Evolutionary conservation across 2,329 filamentous ascomycete genomes (phyloP), one percentile per base, ranked within the genome.

Genomic region (Penicillium freii): DNA sequence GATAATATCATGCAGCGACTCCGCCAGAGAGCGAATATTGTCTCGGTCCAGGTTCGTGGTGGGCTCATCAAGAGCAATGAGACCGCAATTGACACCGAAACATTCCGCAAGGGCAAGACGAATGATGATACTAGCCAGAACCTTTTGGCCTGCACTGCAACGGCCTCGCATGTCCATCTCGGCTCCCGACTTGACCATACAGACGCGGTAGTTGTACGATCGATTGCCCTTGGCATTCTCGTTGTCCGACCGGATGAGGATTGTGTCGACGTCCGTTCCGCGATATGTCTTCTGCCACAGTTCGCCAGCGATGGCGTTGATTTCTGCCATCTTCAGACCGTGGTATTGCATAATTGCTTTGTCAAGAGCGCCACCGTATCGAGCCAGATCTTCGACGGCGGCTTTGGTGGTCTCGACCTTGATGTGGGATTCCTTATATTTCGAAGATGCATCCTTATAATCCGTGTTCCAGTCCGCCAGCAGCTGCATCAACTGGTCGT

Each of bases 111-210:
- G 84, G 13, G 95, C 94, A 29, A 99, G 84, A 1, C 94, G 92
- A 74, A 99, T 97, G 76, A 99, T 95, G 78, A 99, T 99, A 75
- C 88, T 92, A 5, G 94, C 94, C 29, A 99, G 85, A 29, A 99
- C 93, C 76, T 96, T 97, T 74, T 99, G 94, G 4, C 94, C 94
- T 1, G 94, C 94, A 65, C 90, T 95, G 81, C 94, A 99, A 54
- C 94, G 90, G 1, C 94, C 95, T 61, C 94, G 91, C 94, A 99
- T 99, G 78, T 99, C 94, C 92, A 99, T 96, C 75, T 99, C 94
- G 0, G 90, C 91, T 69, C 95, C 92, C 72, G 93, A 89, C 79
- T 99, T 99, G 66, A 96, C 87, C 94, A 99, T 99, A 75, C 91
- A 92, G 6, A 99, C 88, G 46, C 94, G 90, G 80, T 99, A 99